Evolutionary conservation across 352 stramenopile species (phyloP).

Genomic region (Pythium sp.): DNA sequence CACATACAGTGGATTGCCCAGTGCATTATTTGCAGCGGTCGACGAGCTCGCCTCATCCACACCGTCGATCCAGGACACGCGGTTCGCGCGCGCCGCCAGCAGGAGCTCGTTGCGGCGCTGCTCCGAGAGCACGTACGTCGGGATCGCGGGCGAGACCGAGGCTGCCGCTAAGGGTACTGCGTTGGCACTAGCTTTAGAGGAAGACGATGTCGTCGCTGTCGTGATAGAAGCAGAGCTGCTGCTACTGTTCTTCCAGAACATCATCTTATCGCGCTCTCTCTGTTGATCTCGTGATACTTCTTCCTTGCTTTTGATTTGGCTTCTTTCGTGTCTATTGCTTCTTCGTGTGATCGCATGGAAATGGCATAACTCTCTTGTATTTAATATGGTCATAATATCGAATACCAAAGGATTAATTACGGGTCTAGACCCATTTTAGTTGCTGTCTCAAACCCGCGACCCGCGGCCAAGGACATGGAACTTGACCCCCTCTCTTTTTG

Average conservation of each 20-base stretch:
- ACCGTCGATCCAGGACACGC: conserved; percentile 72
- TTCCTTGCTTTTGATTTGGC: background rate
- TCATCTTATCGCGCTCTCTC: conserved; percentile 15
- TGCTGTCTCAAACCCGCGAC: too few relatives aligned
- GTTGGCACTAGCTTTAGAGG: conserved; percentile 3
- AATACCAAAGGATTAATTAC: too few relatives aligned
- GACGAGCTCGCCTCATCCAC: conserved; percentile 19
- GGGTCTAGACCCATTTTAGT: too few relatives aligned
- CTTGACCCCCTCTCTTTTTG: too few relatives aligned
- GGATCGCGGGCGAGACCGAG: background rate
- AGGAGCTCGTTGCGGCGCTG: conserved; percentile 71
- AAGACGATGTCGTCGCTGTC: background rate
- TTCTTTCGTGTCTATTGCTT: background rate
- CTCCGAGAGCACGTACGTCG: conserved; percentile 59
- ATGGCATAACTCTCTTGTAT: too few relatives aligned
- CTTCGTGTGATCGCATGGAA: too few relatives aligned
- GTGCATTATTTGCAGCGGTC: conserved; percentile 1
- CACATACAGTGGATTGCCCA: background rate
- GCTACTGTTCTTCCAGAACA: conserved; percentile 41
- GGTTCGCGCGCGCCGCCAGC: conserved; percentile 60
- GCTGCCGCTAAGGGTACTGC: background rate
- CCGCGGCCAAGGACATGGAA: too few relatives aligned
- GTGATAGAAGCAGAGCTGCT: conserved; percentile 15
- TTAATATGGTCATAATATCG: too few relatives aligned
- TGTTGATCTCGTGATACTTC: background rate